These are phyloP conservation scores for Sequoiadendron giganteum DNA, from an alignment of 75 land plant species.

Conservation along the genomic window DNA sequence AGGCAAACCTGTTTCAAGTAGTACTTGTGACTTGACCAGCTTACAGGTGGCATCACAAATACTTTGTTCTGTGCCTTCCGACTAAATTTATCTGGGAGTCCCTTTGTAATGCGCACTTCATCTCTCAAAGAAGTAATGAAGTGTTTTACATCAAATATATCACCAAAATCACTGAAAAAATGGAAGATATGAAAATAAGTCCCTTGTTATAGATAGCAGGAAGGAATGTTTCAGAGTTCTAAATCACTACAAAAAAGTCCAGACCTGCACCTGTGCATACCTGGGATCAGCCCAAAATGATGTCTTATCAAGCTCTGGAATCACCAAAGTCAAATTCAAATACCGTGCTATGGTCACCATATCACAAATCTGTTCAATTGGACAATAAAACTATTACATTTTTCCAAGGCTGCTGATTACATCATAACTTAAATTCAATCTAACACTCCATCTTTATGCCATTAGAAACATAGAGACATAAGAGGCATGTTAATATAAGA, in stretches of 20 bases:
- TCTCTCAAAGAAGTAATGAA: constrained; percentile 76
- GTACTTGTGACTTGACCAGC: constrained; percentile 90
- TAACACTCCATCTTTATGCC: background rate
- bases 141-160: constrained; percentile 78
- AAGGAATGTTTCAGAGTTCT: background rate
- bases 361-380: constrained; percentile 56
- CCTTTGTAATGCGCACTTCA: constrained; percentile 67
- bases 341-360: constrained; percentile 58
- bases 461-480: background rate
- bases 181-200: background rate
- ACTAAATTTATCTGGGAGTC: constrained; percentile 52
- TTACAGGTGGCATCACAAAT: constrained; percentile 73
- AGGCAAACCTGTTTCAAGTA: constrained; percentile 71
- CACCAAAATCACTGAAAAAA: constrained; percentile 75
- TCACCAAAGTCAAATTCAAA: constrained; percentile 54
- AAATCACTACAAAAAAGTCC: background rate
- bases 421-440: background rate
- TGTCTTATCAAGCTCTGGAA: constrained; percentile 66
- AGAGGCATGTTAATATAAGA: background rate
- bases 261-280: constrained; percentile 15
- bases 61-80: constrained; percentile 26
- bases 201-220: background rate
- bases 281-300: constrained; percentile 73
- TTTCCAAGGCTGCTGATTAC: background rate
- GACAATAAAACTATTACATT: background rate